Percentiles rank a stretch among this genome's conserved stretches.
phyloP scores from a whole-genome alignment of 2,329 filamentous ascomycete genomes.

The Neoscytalidium dimidiatum region DNA sequence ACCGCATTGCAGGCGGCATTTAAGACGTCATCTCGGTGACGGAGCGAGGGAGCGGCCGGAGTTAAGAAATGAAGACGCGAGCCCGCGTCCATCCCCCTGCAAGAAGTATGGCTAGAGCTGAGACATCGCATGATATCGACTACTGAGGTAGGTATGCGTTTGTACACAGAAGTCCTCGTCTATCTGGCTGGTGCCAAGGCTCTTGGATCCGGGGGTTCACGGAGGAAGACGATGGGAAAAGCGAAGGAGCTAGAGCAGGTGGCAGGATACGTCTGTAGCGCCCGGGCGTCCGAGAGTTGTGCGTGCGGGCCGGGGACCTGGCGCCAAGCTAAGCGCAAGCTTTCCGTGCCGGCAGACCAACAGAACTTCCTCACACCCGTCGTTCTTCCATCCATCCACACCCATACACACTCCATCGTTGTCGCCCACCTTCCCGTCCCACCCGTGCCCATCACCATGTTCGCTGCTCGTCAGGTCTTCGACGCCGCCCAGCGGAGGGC shows the following conservation, averaged over 20 bases:
- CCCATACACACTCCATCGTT: conserved; percentile 27
- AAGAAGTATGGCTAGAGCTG: no score
- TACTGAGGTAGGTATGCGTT: no score
- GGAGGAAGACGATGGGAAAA: background rate
- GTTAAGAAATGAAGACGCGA: no score
- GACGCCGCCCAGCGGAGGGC: conserved; percentile 53
- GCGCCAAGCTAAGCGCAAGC: conserved; percentile 18
- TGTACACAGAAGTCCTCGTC: no score
- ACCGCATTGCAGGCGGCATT: no score
- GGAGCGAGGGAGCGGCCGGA: no score
- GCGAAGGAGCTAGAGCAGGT: background rate
- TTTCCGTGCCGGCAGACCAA: conserved; percentile 9
- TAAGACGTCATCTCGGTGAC: no score
- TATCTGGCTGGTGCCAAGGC: background rate
- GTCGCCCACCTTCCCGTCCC: conserved; percentile 18
- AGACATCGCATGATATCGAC: no score
- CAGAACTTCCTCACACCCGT: conserved; percentile 20
- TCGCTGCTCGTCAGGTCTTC: conserved; percentile 61
- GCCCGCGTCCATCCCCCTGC: no score
- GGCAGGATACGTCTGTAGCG: no score
- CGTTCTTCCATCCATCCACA: conserved; percentile 26
- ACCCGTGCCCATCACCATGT: conserved; percentile 61
- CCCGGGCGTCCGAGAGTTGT: conserved; percentile 18
- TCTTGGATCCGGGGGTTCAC: background rate
- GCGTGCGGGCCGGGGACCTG: background rate